These are phyloP conservation scores for Ambrosiella beaveri DNA, from an alignment of 2,329 filamentous ascomycete genomes.

Conservation along the genomic window DNA sequence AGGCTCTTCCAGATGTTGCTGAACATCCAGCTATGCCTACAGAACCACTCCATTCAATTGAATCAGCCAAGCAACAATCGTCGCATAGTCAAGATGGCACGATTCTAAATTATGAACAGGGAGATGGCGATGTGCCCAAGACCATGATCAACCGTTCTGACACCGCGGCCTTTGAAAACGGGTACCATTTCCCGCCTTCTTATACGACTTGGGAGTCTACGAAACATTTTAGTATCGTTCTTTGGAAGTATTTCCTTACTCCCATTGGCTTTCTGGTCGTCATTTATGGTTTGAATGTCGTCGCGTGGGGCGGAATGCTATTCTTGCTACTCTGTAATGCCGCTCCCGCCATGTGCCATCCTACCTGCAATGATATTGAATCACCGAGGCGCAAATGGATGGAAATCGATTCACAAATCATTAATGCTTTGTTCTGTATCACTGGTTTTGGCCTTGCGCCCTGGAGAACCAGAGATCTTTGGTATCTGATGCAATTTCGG, in stretches of 20 bases:
- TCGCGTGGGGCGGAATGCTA: slow-evolving; percentile 84
- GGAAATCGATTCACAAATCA: slow-evolving; percentile 67
- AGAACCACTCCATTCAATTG: not conserved
- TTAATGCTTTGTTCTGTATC: slow-evolving; percentile 57
- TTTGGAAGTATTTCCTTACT: slow-evolving; percentile 58
- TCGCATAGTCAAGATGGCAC: not conserved
- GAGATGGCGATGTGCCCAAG: not conserved
- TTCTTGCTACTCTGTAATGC: slow-evolving; percentile 69
- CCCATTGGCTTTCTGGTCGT: slow-evolving; percentile 61
- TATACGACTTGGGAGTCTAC: slow-evolving; percentile 43
- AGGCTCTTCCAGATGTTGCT: slow-evolving; percentile 6
- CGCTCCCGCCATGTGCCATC: slow-evolving; percentile 54
- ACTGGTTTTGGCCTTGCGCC: slow-evolving; percentile 72
- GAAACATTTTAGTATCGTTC: slow-evolving; percentile 38
- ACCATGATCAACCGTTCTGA: slow-evolving; percentile 9
- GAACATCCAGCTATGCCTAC: slow-evolving; percentile 3
- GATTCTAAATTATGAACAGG: not conserved
- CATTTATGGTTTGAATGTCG: slow-evolving; percentile 64
- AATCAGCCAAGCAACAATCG: too few relatives aligned
- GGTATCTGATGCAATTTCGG: slow-evolving; percentile 51
- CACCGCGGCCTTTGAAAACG: slow-evolving; percentile 37
- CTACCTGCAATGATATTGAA: slow-evolving; percentile 51
- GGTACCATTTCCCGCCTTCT: slow-evolving; percentile 47
- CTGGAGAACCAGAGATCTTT: slow-evolving; percentile 70
- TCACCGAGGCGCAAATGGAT: slow-evolving; percentile 71